Conservation (phyloP, 2,329 filamentous ascomycete species). For the Teratosphaeria epicoccoides region DNA sequence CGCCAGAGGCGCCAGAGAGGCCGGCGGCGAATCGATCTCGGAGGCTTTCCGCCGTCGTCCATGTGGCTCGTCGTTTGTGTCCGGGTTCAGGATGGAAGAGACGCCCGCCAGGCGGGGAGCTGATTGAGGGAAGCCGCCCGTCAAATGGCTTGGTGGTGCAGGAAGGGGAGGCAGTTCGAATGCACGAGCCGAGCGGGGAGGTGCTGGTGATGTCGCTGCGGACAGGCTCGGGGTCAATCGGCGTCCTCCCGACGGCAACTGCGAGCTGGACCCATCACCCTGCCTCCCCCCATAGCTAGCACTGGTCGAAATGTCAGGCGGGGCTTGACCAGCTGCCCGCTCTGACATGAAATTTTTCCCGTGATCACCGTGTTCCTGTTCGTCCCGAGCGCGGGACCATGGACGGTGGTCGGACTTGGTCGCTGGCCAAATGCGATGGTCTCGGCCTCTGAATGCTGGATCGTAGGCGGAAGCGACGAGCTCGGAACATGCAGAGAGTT, state of each 20-base stretch:
- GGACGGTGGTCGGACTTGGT: slow-evolving; percentile 15
- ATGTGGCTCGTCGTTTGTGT: slow-evolving; percentile 25
- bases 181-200: background rate
- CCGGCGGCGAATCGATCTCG: slow-evolving; percentile 34
- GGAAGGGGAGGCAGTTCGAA: slow-evolving; percentile 25
- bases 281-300: slow-evolving; percentile 6
- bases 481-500: slow-evolving; percentile 1
- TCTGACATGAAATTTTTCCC: slow-evolving; percentile 28
- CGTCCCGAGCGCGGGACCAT: slow-evolving; percentile 22
- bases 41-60: slow-evolving; percentile 32
- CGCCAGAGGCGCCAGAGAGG: slow-evolving; percentile 24
- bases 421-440: slow-evolving; percentile 8
- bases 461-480: slow-evolving; percentile 4
- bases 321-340: slow-evolving; percentile 15
- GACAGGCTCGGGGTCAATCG: slow-evolving; percentile 1
- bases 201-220: background rate
- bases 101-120: slow-evolving; percentile 30
- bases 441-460: slow-evolving; percentile 5
- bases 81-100: slow-evolving; percentile 37
- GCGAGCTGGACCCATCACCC: background rate
- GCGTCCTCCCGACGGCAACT: background rate
- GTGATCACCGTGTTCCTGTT: slow-evolving; percentile 13
- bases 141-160: slow-evolving; percentile 9
- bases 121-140: slow-evolving; percentile 14
- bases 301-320: slow-evolving; percentile 13